Evolutionary conservation across 352 stramenopile species (phyloP), one percentile per base, ranked within the genome.

Genomic region (Pythium dissotocum): DNA sequence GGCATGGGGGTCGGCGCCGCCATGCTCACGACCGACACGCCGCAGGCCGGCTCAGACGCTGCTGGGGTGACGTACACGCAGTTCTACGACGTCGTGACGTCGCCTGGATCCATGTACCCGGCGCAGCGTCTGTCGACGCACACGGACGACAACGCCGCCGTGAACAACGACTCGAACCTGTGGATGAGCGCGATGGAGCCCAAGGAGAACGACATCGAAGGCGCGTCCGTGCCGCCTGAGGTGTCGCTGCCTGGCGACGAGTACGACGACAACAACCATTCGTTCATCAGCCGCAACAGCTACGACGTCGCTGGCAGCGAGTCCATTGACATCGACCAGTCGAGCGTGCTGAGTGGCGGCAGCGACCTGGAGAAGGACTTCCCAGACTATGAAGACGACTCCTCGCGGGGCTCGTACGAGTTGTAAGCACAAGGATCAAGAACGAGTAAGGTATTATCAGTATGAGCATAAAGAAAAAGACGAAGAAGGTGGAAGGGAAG

Each of bases 161-260:
- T 35, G 13, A 63, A 63, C 40, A 88, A 82, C 60, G 73, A 71
- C 69, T 83, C 80, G 21, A 93, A 91, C 77, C 60, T 91, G 26
- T 93, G 85, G 85, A 71, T 93, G 70, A 93, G 83, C 60, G 85
- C 85, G 16, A 93, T 93, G 85, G 85, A 93, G 63, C 69, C 77
- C 57, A 90, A 90, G 77, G 80, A 89, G 44, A 91, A 91, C 58
- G 83, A 91, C 55, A 48, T 90, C 73, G 55, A 91, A 79, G 67
- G 59, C 81, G 65, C 88, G 21, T 82, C 81, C 4, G 80, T 67
- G 53, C 68, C 62, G 26, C 68, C 68, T 1, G 42, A 90, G 40
- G 73, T 89, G 30, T 81, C 69, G 55, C 54, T 77, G 16, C 67
- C 73, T 4, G 72, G 64, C 12, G 67, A 76, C 65, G 57, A 69